Conservation (phyloP, 1,139 yeast genomes). For the Ogataea hybrid region DNA sequence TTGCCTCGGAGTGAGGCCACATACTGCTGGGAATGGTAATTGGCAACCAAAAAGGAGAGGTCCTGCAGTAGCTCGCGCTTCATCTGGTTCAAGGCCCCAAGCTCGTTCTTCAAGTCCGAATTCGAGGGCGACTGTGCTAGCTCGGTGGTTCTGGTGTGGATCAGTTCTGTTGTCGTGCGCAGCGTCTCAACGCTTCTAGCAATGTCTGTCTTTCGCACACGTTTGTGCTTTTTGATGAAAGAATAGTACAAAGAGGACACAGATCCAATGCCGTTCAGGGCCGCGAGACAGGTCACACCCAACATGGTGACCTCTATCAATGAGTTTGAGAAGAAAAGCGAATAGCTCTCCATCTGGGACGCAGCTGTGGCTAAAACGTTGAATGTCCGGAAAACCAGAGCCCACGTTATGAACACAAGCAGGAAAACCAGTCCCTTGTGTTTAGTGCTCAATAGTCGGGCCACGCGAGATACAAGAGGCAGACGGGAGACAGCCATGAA, state of each 20-base stretch:
- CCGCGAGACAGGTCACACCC: conserved; percentile 50
- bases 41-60: conserved; percentile 13
- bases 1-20: conserved; percentile 14
- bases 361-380: conserved; percentile 5
- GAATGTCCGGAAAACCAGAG: conserved; percentile 14
- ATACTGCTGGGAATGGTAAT: conserved; percentile 13
- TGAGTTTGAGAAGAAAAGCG: conserved; percentile 21
- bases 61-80: conserved; percentile 21
- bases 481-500: conserved; percentile 8
- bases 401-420: conserved; percentile 20
- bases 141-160: conserved; percentile 37
- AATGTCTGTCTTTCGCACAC: conserved; percentile 27
- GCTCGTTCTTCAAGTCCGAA: conserved; percentile 39
- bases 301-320: conserved; percentile 46
- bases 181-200: conserved; percentile 37
- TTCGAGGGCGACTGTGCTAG: conserved; percentile 22
- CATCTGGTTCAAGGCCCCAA: conserved; percentile 36
- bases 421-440: conserved; percentile 7
- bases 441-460: not conserved
- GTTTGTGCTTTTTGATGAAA: conserved; percentile 20
- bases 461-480: conserved; percentile 11
- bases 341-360: conserved; percentile 8
- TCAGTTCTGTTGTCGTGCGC: conserved; percentile 40
- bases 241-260: conserved; percentile 39
- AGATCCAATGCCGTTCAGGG: conserved; percentile 53